Evolutionary conservation across 208 protist species (phyloP).

Genomic region (Leishmania tarentolae): DNA sequence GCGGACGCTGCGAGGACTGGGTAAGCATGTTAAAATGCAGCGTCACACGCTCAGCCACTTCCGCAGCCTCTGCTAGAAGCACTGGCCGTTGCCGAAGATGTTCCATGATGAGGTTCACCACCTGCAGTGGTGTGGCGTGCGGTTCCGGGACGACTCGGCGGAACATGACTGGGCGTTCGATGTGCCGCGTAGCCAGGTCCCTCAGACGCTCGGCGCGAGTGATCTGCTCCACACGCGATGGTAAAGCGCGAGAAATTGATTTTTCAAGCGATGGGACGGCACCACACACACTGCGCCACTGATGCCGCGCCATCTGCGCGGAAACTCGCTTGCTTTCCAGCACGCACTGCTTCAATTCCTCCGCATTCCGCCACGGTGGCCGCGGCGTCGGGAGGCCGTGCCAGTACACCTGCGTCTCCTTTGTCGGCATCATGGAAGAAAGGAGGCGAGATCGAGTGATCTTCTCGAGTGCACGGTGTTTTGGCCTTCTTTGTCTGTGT

Average conservation of each 20-base stretch:
- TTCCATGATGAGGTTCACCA: conserved; percentile 59
- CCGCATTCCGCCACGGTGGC: conserved; percentile 21
- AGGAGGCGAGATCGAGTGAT: not conserved
- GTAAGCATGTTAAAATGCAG: conserved; percentile 35
- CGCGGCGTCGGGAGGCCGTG: conserved; percentile 19
- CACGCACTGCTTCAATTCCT: conserved; percentile 15
- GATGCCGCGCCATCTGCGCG: not conserved
- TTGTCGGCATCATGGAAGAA: conserved; percentile 6
- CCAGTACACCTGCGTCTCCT: conserved; percentile 37
- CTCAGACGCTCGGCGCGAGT: not conserved
- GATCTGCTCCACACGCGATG: not conserved
- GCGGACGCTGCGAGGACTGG: conserved; percentile 16
- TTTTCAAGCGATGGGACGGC: not conserved
- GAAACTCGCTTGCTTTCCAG: conserved; percentile 13
- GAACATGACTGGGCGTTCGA: conserved; percentile 22
- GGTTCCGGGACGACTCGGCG: conserved; percentile 56
- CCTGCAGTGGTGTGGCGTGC: conserved; percentile 51
- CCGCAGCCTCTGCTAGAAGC: conserved; percentile 28
- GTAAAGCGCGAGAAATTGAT: not conserved
- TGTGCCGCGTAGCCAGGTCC: not conserved
- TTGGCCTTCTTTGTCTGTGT: not conserved
- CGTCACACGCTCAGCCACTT: conserved; percentile 29
- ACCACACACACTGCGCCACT: conserved; percentile 1
- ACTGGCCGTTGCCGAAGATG: conserved; percentile 39
- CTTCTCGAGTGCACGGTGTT: not conserved